Percentiles rank a stretch among this genome's conserved stretches.
These are phyloP conservation scores for Agrocybe praecox DNA, from an alignment of 768 basidiomycete species.

Conservation along the genomic window DNA sequence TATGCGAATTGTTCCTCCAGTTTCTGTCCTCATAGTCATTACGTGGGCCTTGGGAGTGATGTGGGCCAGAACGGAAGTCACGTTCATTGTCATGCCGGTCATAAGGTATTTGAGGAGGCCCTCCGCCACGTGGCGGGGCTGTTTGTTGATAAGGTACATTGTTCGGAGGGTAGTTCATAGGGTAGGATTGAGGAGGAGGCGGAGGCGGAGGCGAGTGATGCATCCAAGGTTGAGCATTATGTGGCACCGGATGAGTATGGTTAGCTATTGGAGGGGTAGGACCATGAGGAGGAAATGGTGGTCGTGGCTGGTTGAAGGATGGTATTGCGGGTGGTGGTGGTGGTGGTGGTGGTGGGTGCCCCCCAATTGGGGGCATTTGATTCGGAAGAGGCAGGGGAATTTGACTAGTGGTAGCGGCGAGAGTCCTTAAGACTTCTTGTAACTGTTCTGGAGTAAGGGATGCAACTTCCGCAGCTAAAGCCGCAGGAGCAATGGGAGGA, in stretches of 20 bases:
- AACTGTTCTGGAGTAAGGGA: conserved; percentile 79
- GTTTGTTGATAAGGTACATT: conserved; percentile 26
- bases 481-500: conserved; percentile 41
- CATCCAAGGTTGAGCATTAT: conserved; percentile 19
- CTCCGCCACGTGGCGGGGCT: conserved; percentile 8
- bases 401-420: conserved; percentile 40
- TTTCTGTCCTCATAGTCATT: conserved; percentile 27
- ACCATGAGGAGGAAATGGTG: conserved; percentile 21
- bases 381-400: conserved; percentile 25
- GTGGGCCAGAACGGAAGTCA: conserved; percentile 19
- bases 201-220: conserved; percentile 12
- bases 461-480: conserved; percentile 72
- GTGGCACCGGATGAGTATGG: conserved; percentile 9
- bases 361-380: conserved; percentile 23
- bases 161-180: conserved; percentile 21
- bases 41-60: conserved; percentile 21
- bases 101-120: conserved; percentile 12
- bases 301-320: conserved; percentile 9
- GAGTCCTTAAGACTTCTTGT: conserved; percentile 62
- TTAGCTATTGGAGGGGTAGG: conserved; percentile 22
- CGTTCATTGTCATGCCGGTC: conserved; percentile 28
- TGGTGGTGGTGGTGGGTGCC: conserved; percentile 24
- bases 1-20: conserved; percentile 35
- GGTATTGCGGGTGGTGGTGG: conserved; percentile 20
- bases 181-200: conserved; percentile 18